phyloP scores from a whole-genome alignment of 331 rosid species.

The Quercus phellos region DNA sequence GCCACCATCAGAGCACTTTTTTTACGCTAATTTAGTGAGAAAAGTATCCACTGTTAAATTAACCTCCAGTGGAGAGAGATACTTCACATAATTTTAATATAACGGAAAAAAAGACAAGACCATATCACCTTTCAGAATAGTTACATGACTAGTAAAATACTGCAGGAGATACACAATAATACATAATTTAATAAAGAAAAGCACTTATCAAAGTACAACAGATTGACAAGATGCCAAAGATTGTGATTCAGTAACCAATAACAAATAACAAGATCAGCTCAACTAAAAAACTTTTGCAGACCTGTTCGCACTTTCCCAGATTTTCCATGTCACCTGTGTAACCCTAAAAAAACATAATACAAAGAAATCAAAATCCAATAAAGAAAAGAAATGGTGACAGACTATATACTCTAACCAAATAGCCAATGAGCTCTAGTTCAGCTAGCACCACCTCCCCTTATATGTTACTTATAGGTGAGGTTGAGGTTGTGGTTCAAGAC shows the following conservation, averaged over 20 bases:
- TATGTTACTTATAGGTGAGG: too few species aligned
- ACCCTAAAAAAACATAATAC: conserved; percentile 43
- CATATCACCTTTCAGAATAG: background rate
- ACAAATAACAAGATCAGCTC: conserved; percentile 12
- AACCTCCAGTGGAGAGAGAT: background rate
- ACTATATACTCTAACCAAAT: conserved; percentile 8
- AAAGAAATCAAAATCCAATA: conserved; percentile 31
- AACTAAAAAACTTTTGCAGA: conserved; percentile 33
- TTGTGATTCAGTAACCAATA: conserved; percentile 6
- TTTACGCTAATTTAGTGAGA: background rate
- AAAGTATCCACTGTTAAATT: too few species aligned
- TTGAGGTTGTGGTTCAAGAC: too few species aligned
- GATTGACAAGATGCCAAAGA: background rate
- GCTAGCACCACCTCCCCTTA: too few species aligned
- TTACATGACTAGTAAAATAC: background rate
- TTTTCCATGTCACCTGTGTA: conserved; percentile 85
- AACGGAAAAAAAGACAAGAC: background rate
- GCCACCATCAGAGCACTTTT: background rate
- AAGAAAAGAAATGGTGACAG: conserved; percentile 1
- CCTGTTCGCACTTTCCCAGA: conserved; percentile 97
- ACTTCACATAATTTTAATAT: background rate
- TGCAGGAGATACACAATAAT: background rate
- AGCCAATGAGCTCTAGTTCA: background rate
- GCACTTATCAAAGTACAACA: background rate
- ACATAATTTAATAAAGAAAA: background rate